Conservation (phyloP, 257 asterid genomes). For the Ilex asprella region DNA sequence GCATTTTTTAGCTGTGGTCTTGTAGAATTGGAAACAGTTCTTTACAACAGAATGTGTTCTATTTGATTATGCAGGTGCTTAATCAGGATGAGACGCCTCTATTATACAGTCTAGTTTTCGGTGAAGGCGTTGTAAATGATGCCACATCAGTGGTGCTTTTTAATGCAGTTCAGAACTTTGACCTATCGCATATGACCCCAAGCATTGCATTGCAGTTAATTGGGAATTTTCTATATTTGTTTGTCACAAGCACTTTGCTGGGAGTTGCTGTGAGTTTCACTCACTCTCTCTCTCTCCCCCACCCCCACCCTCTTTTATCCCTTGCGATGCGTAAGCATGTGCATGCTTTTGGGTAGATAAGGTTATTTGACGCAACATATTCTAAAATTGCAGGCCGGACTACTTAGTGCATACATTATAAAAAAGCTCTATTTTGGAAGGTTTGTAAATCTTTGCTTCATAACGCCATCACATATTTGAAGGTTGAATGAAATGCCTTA, state of each 20-base stretch:
- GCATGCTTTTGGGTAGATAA: conserved; percentile 8
- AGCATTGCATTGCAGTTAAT: conserved; percentile 49
- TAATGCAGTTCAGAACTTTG: conserved; percentile 92
- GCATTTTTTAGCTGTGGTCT: conserved; percentile 6
- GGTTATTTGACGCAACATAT: conserved; percentile 12
- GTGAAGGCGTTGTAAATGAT: conserved; percentile 98
- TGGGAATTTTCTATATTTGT: conserved; percentile 79
- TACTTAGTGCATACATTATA: conserved; percentile 84
- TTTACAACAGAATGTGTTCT: conserved; percentile 9
- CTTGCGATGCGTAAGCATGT: background rate
- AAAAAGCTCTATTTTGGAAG: conserved; percentile 94
- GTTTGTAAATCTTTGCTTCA: conserved; percentile 30
- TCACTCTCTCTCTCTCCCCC: conserved; percentile 12
- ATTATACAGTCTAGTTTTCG: conserved; percentile 92
- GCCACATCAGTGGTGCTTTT: conserved; percentile 97
- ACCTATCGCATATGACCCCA: conserved; percentile 65
- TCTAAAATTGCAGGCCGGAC: conserved; percentile 60
- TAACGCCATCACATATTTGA: too few species aligned
- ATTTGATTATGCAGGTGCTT: conserved; percentile 58
- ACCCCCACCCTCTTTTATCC: conserved; percentile 1
- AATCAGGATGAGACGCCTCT: conserved; percentile 97
- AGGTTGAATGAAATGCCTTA: background rate
- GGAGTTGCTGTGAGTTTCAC: conserved; percentile 70
- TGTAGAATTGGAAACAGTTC: conserved; percentile 6
- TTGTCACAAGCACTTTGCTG: conserved; percentile 62